Base-by-base conservation (phyloP, 108 stramenopile genomes). In the Fistulifera pelliculosa region DNA sequence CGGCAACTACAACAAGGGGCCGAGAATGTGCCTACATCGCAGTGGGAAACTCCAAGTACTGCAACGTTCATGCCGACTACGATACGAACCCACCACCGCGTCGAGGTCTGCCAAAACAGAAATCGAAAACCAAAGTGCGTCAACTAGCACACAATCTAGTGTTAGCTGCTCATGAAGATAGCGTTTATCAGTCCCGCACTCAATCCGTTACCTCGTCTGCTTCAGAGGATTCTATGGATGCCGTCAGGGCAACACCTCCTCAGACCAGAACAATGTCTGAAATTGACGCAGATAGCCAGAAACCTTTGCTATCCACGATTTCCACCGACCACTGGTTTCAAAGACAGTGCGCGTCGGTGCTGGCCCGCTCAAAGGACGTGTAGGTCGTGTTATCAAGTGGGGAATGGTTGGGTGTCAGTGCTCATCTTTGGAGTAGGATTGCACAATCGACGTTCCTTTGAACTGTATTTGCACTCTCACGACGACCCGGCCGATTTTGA, bases 361-460 rank as follows among this genome's bases (percentile, higher is more conserved):
- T 38, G 72, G 76, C 10, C 76, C 71, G 14, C 55, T 73, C 18
- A 28, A 28, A 14, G 16, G 58, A 38, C 44, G 41, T 12, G 27
- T 19, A 6, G 76, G 76, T 1, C 38, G 12, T 38, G 69, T 73
- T 19, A 48, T 57, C 7, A 61, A 53, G 41, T 77, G 70, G 70
- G 60, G 68, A 77, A 77, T 52, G 76, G 76, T 16, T 77, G 71
- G 76, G 76, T 77, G 2, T 56, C 69, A 21, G 64, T 77, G 1
- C 24, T 22, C 19, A 5, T 77, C 14, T n/a, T 53, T 16, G 59
- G 48, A 8, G 55, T 53, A 19, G 61, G 56, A 0, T 31, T 51
- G 35, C 67, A 74, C 67, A 74, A 74, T 54, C 67, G 73, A 11
- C 62, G 73, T 13, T 61, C 64, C n/a, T 54, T 69, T 43, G 73